A percentile compares a stretch with the other conserved stretches of the same genome.
These are phyloP conservation scores for Pichia sp. DNA, from an alignment of 1,139 yeast genomes.

Conservation along the genomic window DNA sequence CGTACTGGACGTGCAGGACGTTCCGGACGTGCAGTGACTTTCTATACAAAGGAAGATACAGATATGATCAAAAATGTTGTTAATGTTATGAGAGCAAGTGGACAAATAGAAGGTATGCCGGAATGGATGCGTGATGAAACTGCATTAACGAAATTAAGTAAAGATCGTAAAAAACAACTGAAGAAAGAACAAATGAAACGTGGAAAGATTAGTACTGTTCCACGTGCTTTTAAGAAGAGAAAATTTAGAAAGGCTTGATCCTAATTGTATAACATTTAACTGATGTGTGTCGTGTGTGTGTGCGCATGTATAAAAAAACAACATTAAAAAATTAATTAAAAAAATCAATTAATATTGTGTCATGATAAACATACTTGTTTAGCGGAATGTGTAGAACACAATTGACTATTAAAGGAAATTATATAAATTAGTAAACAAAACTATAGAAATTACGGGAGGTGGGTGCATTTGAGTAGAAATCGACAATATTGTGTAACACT, in stretches of 20 bases:
- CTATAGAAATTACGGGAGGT: too few relatives aligned
- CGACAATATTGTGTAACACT: too few relatives aligned
- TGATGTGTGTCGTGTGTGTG: too few relatives aligned
- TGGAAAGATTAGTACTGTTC: conserved; percentile 80
- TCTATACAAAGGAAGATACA: conserved; percentile 86
- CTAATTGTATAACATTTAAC: too few relatives aligned
- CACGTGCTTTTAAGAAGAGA: conserved; percentile 47
- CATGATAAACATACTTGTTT: too few relatives aligned
- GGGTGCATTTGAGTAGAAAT: too few relatives aligned
- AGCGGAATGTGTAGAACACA: too few relatives aligned
- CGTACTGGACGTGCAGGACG: conserved; percentile 97
- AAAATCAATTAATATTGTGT: too few relatives aligned
- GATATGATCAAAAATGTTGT: conserved; percentile 73
- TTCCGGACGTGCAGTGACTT: conserved; percentile 79
- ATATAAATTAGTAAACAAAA: too few relatives aligned
- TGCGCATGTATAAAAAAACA: too few relatives aligned
- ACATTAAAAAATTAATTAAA: too few relatives aligned
- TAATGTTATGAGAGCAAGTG: conserved; percentile 93
- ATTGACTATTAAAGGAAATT: too few relatives aligned
- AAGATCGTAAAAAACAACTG: conserved; percentile 57
- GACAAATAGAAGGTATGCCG: conserved; percentile 58
- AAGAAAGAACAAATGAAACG: conserved; percentile 60
- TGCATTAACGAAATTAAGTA: conserved; percentile 55
- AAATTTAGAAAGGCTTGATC: conserved; percentile 6
- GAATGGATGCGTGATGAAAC: conserved; percentile 67